Conservation (phyloP, 345 rosid genomes). For the Chamaenerion angustifolium region DNA sequence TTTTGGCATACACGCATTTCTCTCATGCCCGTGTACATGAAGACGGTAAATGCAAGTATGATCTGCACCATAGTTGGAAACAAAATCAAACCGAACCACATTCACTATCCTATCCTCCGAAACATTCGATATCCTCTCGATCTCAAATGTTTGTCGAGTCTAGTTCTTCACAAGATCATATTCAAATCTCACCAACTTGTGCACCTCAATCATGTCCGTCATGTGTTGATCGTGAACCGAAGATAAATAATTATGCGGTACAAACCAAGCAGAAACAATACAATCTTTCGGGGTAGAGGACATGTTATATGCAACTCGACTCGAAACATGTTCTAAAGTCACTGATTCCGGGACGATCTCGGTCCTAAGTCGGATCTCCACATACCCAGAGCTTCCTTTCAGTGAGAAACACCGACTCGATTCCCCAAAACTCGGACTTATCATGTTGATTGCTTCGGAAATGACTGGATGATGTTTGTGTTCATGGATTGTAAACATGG, state of each 20-base stretch:
- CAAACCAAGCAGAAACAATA: slow-evolving; percentile 22
- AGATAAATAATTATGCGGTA: not conserved
- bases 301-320: slow-evolving; percentile 23
- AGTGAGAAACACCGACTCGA: slow-evolving; percentile 25
- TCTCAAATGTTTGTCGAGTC: slow-evolving; percentile 22
- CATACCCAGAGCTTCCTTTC: slow-evolving; percentile 20
- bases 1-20: too few relatives aligned
- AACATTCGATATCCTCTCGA: slow-evolving; percentile 6
- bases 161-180: slow-evolving; percentile 22
- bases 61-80: slow-evolving; percentile 24
- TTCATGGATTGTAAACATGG: slow-evolving; percentile 7
- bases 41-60: slow-evolving; percentile 7
- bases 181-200: slow-evolving; percentile 16
- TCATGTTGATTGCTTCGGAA: slow-evolving; percentile 17
- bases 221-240: slow-evolving; percentile 2
- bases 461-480: slow-evolving; percentile 8
- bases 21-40: slow-evolving; percentile 6
- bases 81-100: slow-evolving; percentile 20
- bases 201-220: slow-evolving; percentile 8
- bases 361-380: slow-evolving; percentile 18
- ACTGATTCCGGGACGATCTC: slow-evolving; percentile 22
- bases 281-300: slow-evolving; percentile 28
- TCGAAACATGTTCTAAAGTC: slow-evolving; percentile 24
- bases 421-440: slow-evolving; percentile 29
- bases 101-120: slow-evolving; percentile 8